Conservation (phyloP, 345 rosid species). For the Crucihimalaya himalaica region DNA sequence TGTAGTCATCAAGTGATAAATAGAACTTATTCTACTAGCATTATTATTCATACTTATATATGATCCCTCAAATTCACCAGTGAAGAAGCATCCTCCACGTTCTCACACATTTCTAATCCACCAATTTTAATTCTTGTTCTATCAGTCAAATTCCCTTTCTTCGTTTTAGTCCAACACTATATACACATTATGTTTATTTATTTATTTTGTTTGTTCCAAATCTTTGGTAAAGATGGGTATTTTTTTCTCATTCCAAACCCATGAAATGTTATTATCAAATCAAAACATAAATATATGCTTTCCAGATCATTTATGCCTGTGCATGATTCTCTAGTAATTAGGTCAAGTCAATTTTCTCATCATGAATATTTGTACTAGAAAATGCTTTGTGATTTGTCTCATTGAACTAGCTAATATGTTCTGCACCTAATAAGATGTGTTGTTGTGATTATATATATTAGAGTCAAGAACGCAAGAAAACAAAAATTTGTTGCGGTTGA, state of each 20-base stretch:
- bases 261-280: slow-evolving; percentile 32
- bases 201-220: slow-evolving; percentile 28
- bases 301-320: slow-evolving; percentile 21
- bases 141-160: slow-evolving; percentile 17
- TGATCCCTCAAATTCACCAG: slow-evolving; percentile 32
- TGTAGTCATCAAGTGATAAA: slow-evolving; percentile 29
- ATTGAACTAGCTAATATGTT: neutral
- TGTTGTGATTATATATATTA: neutral
- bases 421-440: neutral
- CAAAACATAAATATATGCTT: slow-evolving; percentile 11
- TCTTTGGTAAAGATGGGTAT: slow-evolving; percentile 16
- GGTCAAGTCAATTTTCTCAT: slow-evolving; percentile 15
- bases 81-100: slow-evolving; percentile 37
- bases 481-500: too few relatives aligned
- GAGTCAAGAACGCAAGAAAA: neutral
- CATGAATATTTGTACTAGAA: slow-evolving; percentile 15
- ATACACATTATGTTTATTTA: neutral
- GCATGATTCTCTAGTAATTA: slow-evolving; percentile 15
- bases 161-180: slow-evolving; percentile 9
- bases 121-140: slow-evolving; percentile 34
- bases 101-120: slow-evolving; percentile 23
- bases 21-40: slow-evolving; percentile 42
- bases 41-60: slow-evolving; percentile 14
- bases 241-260: slow-evolving; percentile 22
- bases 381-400: neutral